Evolutionary conservation across 2,329 filamentous ascomycete genomes (phyloP), one percentile per base, ranked within the genome.

Genomic region (Pseudogymnoascus sp.): DNA sequence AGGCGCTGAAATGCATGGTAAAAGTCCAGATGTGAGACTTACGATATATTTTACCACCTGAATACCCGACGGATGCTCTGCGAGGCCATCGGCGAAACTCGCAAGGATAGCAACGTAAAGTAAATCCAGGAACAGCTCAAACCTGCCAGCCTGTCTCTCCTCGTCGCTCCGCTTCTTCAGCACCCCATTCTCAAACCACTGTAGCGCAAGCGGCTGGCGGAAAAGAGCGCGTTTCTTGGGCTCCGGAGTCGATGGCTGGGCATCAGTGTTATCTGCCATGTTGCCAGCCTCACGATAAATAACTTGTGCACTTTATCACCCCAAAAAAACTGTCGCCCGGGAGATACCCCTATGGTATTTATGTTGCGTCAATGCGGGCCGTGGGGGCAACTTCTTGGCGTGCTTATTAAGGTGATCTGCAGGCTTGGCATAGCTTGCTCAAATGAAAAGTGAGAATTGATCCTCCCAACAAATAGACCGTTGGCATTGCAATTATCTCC

Each of bases 71-170:
- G 79, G 74, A 55, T 79, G 71, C 63, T 81, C 78, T 25, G 75
- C 75, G 14, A 81, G 73, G 38, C 77, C 74, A 62, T 81, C 78
- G 60, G 77, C 78, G 62, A 81, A 79, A 66, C 78, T 80, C 58
- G 79, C 79, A n/a, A 80, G 73, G 41, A 80, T 80, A 11, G 77
- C 77, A 58, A 80, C 77, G 73, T 79, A 81, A 8, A 81, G 69
- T 38, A 81, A 69, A 61, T 81, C 79, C 1, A 81, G 75, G 64
- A 81, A 81, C 33, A 81, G 74, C 67, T 80, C 78, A 63, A 81
- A 81, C 11, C 78, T 76, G 36, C 64, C 62, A 5, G 64, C 64
- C 19, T 62, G 60, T 55, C 64, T 61, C 35, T 65, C 64, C 45
- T 65, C 55, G 3, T 65, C 60, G 6, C 36, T 19, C 4, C 60